Conservation (phyloP, 2,329 filamentous ascomycete genomes). For the Ophiostoma piceae region DNA sequence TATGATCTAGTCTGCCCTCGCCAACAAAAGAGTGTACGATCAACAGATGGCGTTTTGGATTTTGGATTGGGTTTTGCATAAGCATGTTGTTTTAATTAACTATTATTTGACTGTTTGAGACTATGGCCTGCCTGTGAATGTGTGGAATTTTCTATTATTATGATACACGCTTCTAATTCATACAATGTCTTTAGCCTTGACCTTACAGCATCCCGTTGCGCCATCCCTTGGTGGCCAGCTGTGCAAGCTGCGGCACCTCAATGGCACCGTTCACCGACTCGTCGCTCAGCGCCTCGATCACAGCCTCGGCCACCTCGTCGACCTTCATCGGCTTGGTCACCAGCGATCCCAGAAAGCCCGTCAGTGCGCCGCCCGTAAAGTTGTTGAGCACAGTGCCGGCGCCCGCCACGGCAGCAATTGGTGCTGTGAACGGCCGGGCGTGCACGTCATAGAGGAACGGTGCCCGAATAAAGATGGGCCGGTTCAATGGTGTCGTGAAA, state of each 20-base stretch:
- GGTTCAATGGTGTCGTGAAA: conserved; percentile 62
- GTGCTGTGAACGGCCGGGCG: conserved; percentile 74
- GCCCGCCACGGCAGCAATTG: conserved; percentile 72
- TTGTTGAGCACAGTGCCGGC: conserved; percentile 72
- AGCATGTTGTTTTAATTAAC: conserved; percentile 7
- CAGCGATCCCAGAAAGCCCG: conserved; percentile 71
- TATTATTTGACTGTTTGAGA: background rate
- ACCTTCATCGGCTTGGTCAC: conserved; percentile 83
- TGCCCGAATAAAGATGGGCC: conserved; percentile 75
- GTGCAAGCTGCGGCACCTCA: conserved; percentile 74
- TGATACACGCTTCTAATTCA: conserved; percentile 10
- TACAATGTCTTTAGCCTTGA: background rate
- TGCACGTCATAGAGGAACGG: conserved; percentile 83
- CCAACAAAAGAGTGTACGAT: background rate
- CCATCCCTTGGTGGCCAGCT: conserved; percentile 76
- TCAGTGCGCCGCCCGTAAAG: conserved; percentile 69
- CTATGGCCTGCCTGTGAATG: background rate
- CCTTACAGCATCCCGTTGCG: conserved; percentile 78
- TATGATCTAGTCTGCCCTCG: conserved; percentile 62
- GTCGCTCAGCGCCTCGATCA: conserved; percentile 80
- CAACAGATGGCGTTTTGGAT: background rate
- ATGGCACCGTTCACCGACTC: conserved; percentile 67
- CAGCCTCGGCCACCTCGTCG: conserved; percentile 80
- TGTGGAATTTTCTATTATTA: conserved; percentile 3
- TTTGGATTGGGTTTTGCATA: background rate